A percentile compares a stretch with the other conserved stretches of the same genome.
Conservation (phyloP, 176 grass and related monocot genomes). For the Bothriochloa decipiens region DNA sequence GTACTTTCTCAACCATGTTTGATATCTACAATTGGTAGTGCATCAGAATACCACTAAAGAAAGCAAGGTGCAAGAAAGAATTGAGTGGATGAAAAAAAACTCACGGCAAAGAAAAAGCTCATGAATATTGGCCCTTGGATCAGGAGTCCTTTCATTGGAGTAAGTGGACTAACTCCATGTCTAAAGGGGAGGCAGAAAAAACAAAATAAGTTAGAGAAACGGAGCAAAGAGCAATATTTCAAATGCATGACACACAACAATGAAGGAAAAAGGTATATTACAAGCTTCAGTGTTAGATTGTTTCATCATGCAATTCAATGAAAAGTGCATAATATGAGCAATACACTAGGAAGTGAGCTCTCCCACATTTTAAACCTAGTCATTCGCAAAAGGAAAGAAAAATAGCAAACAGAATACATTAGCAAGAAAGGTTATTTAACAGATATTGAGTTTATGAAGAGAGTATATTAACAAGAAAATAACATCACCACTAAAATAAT, state of each 20-base stretch:
- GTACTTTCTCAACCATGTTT: conserved; percentile 95
- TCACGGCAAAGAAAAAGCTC: conserved; percentile 95
- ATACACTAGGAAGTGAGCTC: conserved; percentile 11
- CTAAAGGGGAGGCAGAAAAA: conserved; percentile 43
- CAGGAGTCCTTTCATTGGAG: conserved; percentile 79
- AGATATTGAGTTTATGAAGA: conserved; percentile 15
- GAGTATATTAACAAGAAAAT: conserved; percentile 22
- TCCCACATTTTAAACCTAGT: neutral
- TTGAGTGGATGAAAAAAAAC: conserved; percentile 27
- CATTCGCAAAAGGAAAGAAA: neutral
- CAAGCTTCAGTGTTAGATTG: conserved; percentile 4
- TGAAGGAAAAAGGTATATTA: neutral
- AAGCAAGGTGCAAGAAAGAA: conserved; percentile 29
- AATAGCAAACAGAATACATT: neutral
- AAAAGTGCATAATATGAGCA: neutral
- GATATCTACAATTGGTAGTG: conserved; percentile 58
- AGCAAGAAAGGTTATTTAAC: conserved; percentile 14
- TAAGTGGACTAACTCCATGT: conserved; percentile 80
- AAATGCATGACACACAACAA: conserved; percentile 35
- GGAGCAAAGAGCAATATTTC: conserved; percentile 14
- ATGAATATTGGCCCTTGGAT: conserved; percentile 86
- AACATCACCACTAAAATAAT: conserved; percentile 9
- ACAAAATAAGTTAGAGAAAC: conserved; percentile 37
- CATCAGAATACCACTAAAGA: neutral
- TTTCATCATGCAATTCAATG: neutral